phyloP scores from a whole-genome alignment of 2,329 filamentous ascomycete genomes.

The Beauveria medogensis region DNA sequence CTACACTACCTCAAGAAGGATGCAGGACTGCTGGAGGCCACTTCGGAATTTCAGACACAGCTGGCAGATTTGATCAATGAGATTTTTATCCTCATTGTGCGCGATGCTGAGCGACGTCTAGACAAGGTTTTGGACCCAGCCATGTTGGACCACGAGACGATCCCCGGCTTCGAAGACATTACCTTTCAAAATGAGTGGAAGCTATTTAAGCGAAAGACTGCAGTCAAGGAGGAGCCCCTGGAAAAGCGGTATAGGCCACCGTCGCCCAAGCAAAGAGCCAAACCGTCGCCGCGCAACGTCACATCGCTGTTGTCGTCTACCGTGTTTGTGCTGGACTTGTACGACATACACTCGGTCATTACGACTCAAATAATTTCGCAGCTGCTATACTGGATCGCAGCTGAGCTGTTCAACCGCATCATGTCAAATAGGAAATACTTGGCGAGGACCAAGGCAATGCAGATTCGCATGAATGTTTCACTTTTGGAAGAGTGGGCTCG shows the following conservation, averaged over 20 bases:
- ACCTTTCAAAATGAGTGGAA: conserved; percentile 99
- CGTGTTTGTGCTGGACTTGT: conserved; percentile 94
- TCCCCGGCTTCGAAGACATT: conserved; percentile 93
- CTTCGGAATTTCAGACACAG: conserved; percentile 83
- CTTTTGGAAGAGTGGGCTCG: conserved; percentile 93
- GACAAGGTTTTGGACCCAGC: conserved; percentile 90
- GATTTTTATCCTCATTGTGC: conserved; percentile 95
- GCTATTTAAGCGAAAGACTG: conserved; percentile 83
- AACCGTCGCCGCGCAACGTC: conserved; percentile 88
- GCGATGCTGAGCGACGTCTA: conserved; percentile 89
- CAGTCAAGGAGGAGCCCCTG: conserved; percentile 79
- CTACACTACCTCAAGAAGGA: conserved; percentile 97
- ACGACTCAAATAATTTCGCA: conserved; percentile 86
- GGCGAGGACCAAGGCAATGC: conserved; percentile 96
- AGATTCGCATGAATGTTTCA: conserved; percentile 98
- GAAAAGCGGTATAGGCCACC: conserved; percentile 90
- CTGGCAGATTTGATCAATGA: conserved; percentile 94
- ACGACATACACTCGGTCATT: conserved; percentile 97
- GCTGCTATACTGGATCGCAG: conserved; percentile 90
- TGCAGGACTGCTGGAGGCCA: conserved; percentile 67
- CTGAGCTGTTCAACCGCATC: conserved; percentile 94
- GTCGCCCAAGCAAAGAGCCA: conserved; percentile 85
- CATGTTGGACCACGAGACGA: conserved; percentile 97
- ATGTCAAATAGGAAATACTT: conserved; percentile 95
- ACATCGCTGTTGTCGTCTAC: conserved; percentile 93